These are phyloP conservation scores for Paraurostyla sp. DNA, from an alignment of 73 alveolate genomes.

Conservation along the genomic window DNA sequence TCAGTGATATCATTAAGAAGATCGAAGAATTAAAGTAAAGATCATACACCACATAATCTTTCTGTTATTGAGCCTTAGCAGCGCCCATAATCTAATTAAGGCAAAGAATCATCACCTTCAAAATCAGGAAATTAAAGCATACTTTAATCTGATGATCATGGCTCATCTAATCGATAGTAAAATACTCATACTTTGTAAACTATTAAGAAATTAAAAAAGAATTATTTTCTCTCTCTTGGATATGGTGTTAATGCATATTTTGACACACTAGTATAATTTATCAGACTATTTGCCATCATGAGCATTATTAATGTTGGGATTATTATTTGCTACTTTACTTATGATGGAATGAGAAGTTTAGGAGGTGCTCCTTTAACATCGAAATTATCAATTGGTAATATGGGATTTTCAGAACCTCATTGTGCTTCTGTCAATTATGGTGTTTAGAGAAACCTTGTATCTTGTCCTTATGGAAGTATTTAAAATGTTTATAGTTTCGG, in stretches of 20 bases:
- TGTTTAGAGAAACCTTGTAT: neutral
- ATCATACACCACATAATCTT: neutral
- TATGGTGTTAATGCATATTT: conserved; percentile 54
- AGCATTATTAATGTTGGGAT: neutral
- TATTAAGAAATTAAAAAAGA: conserved; percentile 4
- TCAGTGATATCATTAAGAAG: neutral
- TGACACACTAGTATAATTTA: conserved; percentile 4
- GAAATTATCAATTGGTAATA: conserved; percentile 14
- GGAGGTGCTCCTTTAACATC: conserved; percentile 30
- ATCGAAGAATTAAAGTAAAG: neutral
- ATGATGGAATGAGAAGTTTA: conserved; percentile 42
- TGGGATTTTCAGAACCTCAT: conserved; percentile 40
- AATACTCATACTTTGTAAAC: neutral
- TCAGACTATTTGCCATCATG: neutral
- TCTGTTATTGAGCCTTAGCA: neutral
- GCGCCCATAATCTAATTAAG: neutral
- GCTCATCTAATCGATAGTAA: neutral
- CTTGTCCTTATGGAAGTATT: conserved; percentile 44
- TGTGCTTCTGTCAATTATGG: conserved; percentile 37
- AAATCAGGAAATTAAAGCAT: neutral
- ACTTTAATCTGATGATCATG: neutral
- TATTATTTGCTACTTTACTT: neutral
- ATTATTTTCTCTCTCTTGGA: conserved; percentile 24
- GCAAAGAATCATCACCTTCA: neutral
- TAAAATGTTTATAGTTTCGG: conserved; percentile 33